A percentile compares a stretch with the other conserved stretches of the same genome.
phyloP scores from a whole-genome alignment of 208 protist species.

The Wallacemonas rigidus region DNA sequence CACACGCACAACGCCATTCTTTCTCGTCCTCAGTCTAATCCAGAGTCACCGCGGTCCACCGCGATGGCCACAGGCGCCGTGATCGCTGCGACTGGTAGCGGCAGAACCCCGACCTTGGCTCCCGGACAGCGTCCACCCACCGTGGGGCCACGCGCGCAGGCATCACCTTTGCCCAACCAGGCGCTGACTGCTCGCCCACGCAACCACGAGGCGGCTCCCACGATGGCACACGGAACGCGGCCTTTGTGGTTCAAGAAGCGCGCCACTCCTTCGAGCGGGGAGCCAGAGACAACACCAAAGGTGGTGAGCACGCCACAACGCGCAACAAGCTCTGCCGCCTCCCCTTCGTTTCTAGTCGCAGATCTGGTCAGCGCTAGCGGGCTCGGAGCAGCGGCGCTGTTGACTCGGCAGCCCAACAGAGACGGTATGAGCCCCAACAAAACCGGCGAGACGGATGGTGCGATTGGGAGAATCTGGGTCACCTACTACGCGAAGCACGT shows the following conservation, averaged over 20 bases:
- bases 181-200: neutral
- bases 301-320: neutral
- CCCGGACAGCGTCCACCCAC: too few species aligned
- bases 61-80: too few species aligned
- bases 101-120: too few species aligned
- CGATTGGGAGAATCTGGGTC: conserved; percentile 1
- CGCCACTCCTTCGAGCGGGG: neutral
- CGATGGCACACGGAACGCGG: neutral
- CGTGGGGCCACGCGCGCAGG: too few species aligned
- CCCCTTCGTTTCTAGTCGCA: neutral
- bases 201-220: neutral
- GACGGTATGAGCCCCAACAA: neutral
- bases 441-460: neutral
- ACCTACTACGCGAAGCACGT: conserved; percentile 13
- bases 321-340: neutral
- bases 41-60: too few species aligned
- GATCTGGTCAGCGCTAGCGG: conserved; percentile 12
- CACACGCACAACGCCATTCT: too few species aligned
- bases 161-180: neutral
- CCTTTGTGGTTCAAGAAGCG: neutral
- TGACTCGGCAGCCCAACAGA: neutral
- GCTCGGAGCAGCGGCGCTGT: neutral
- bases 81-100: too few species aligned
- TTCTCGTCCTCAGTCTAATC: too few species aligned
- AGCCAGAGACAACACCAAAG: neutral